phyloP scores from a whole-genome alignment of 306 rosid species.

The Leucaena leucocephala region DNA sequence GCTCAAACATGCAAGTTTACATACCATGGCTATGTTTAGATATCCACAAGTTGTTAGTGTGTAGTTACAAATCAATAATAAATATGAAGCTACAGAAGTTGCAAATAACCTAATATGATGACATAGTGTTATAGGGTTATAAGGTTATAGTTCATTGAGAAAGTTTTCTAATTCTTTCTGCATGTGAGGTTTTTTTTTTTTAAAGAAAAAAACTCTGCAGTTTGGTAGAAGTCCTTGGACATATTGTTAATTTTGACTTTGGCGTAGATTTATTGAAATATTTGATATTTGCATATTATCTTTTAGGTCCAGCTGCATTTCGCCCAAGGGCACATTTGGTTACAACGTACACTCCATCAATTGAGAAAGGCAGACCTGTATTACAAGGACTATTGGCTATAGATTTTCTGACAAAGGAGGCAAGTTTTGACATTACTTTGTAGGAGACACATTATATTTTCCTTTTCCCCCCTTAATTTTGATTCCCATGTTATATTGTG shows the following conservation, averaged over 20 bases:
- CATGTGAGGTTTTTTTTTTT: not conserved
- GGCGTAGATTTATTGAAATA: slow-evolving; percentile 12
- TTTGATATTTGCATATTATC: slow-evolving; percentile 39
- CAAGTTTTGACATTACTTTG: slow-evolving; percentile 41
- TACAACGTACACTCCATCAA: slow-evolving; percentile 68
- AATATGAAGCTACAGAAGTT: slow-evolving; percentile 27
- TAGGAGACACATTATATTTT: slow-evolving; percentile 10
- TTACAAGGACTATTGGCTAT: slow-evolving; percentile 96
- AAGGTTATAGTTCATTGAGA: slow-evolving; percentile 5
- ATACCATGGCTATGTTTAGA: slow-evolving; percentile 14
- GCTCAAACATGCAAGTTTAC: not conserved
- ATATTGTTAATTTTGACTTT: slow-evolving; percentile 13
- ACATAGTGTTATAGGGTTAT: not conserved
- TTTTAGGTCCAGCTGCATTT: slow-evolving; percentile 98
- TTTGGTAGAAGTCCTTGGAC: slow-evolving; percentile 26
- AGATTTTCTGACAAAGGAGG: slow-evolving; percentile 94
- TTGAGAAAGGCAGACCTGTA: slow-evolving; percentile 97
- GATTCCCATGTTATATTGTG: slow-evolving; percentile 11
- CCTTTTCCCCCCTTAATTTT: not conserved
- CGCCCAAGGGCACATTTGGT: slow-evolving; percentile 94
- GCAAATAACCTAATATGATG: slow-evolving; percentile 20
- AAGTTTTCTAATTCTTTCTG: slow-evolving; percentile 1
- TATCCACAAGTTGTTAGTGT: slow-evolving; percentile 1
- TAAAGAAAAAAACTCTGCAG: slow-evolving; percentile 13
- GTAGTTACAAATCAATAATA: slow-evolving; percentile 5